Percentiles rank a stretch among this genome's conserved stretches.
Conservation (phyloP, 2,329 filamentous ascomycete species). For the Epichloe baconii region DNA sequence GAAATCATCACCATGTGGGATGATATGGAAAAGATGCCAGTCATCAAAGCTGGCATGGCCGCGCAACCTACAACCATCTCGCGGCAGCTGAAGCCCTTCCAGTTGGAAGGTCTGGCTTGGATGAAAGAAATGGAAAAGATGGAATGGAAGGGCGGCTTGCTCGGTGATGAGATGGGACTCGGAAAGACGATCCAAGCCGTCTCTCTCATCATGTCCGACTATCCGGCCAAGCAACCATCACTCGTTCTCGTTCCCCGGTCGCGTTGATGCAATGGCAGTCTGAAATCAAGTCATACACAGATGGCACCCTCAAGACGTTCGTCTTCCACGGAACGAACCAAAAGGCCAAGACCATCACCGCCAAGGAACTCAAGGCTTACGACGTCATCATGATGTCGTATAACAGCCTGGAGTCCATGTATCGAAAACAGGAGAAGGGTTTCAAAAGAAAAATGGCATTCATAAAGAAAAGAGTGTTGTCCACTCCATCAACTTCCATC, state of each 20-base stretch:
- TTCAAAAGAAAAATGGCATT: conserved; percentile 65
- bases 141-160: conserved; percentile 73
- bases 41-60: conserved; percentile 42
- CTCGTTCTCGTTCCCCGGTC: conserved; percentile 87
- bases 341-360: conserved; percentile 64
- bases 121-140: conserved; percentile 83
- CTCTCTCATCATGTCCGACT: conserved; percentile 96
- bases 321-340: conserved; percentile 80
- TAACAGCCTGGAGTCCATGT: conserved; percentile 80
- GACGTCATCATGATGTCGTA: conserved; percentile 98
- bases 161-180: conserved; percentile 98
- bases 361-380: conserved; percentile 65
- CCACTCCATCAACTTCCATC: conserved; percentile 77
- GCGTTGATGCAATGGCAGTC: conserved; percentile 91
- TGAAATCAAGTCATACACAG: conserved; percentile 70
- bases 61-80: conserved; percentile 56
- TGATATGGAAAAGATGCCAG: conserved; percentile 53
- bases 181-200: conserved; percentile 98
- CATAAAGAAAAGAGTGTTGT: conserved; percentile 71
- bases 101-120: conserved; percentile 88
- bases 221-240: conserved; percentile 68
- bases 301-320: conserved; percentile 79
- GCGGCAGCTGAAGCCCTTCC: conserved; percentile 80
- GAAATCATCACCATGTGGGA: conserved; percentile 76
- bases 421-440: conserved; percentile 84